Evolutionary conservation across 208 protist genomes (phyloP).

Genomic region (Novymonas esmeraldas): DNA sequence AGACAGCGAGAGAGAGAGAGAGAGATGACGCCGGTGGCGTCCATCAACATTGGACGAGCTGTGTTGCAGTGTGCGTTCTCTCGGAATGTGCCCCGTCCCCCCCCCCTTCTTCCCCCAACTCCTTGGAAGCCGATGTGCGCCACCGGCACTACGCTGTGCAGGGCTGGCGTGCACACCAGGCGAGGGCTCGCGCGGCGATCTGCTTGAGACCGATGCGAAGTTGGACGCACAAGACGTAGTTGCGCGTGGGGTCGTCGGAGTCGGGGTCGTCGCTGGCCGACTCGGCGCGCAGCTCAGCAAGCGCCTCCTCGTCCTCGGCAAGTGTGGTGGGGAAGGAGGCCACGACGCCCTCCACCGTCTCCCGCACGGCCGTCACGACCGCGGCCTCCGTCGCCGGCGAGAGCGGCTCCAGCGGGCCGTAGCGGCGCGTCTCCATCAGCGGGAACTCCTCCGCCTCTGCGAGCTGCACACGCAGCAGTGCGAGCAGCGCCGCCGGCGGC

Average conservation of each 20-base stretch:
- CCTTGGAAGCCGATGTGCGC: no score
- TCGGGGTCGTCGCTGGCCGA: slow-evolving; percentile 4
- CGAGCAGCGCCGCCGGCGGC: slow-evolving; percentile 65
- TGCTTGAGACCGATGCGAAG: slow-evolving; percentile 79
- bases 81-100: no score
- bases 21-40: background rate
- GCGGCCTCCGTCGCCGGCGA: slow-evolving; percentile 56
- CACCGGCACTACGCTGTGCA: background rate
- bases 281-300: slow-evolving; percentile 29
- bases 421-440: slow-evolving; percentile 43
- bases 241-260: slow-evolving; percentile 26
- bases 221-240: slow-evolving; percentile 52
- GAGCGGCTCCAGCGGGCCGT: slow-evolving; percentile 59
- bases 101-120: no score
- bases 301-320: slow-evolving; percentile 59
- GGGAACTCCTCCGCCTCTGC: slow-evolving; percentile 74
- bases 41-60: background rate
- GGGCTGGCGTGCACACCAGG: slow-evolving; percentile 46
- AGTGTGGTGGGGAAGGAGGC: slow-evolving; percentile 64
- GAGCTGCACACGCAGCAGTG: slow-evolving; percentile 78
- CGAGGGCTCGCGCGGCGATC: slow-evolving; percentile 55
- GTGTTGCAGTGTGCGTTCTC: background rate
- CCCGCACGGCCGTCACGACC: slow-evolving; percentile 49
- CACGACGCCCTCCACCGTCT: slow-evolving; percentile 59
- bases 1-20: background rate